Percentiles rank a stretch among this genome's conserved stretches.
phyloP scores from a whole-genome alignment of 495 filamentous ascomycete species.

The Penicillium pulvis region DNA sequence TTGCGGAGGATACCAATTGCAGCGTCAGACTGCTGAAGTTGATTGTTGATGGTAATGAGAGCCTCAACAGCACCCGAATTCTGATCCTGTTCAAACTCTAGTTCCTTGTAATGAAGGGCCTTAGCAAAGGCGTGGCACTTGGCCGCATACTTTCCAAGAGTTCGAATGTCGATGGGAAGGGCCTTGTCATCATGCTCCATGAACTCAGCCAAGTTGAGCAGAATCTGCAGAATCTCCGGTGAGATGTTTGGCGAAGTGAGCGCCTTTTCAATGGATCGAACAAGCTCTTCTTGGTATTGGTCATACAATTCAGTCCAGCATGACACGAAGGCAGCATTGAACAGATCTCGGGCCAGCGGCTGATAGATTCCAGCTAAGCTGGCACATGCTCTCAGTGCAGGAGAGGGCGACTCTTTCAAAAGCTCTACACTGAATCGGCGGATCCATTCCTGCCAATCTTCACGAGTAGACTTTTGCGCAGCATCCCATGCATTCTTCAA shows the following conservation, averaged over 20 bases:
- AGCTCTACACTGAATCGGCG: slow-evolving; percentile 93
- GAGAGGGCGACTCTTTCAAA: slow-evolving; percentile 92
- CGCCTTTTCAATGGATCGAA: slow-evolving; percentile 92
- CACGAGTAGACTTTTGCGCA: slow-evolving; percentile 88
- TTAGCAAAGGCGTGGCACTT: slow-evolving; percentile 98
- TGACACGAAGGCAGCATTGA: slow-evolving; percentile 97
- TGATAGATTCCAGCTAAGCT: slow-evolving; percentile 88
- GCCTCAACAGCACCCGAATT: slow-evolving; percentile 95
- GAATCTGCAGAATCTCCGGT: slow-evolving; percentile 88
- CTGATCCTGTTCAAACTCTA: slow-evolving; percentile 97
- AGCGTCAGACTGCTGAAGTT: slow-evolving; percentile 94
- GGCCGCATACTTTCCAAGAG: slow-evolving; percentile 86
- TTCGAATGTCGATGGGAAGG: slow-evolving; percentile 93
- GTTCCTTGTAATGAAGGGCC: slow-evolving; percentile 96
- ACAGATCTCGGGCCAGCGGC: slow-evolving; percentile 87
- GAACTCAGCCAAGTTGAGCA: slow-evolving; percentile 96
- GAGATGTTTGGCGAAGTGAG: slow-evolving; percentile 91
- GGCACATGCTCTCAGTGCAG: slow-evolving; percentile 90
- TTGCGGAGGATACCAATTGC: slow-evolving; percentile 95
- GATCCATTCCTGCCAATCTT: slow-evolving; percentile 99
- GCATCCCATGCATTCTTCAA: slow-evolving; percentile 98
- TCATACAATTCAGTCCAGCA: slow-evolving; percentile 98
- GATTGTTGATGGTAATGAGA: slow-evolving; percentile 97
- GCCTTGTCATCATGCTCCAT: slow-evolving; percentile 99
- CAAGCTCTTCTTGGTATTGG: slow-evolving; percentile 91